Percentiles rank a stretch among this genome's conserved stretches.
phyloP scores from a whole-genome alignment of 495 filamentous ascomycete species.

The Neurospora cerealis region DNA sequence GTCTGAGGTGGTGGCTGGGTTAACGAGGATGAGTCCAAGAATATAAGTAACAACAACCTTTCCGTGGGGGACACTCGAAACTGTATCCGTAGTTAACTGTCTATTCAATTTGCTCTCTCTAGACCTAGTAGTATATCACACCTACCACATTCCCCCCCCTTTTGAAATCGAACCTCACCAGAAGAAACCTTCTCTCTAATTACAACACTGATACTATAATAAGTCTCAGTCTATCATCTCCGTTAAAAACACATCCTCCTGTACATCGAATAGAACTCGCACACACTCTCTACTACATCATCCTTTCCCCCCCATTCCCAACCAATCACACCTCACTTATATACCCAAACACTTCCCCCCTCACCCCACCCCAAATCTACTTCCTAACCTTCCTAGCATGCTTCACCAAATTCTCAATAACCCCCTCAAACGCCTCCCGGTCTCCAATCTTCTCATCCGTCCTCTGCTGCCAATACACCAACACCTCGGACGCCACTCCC shows the following conservation, averaged over 20 bases:
- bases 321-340: too few relatives aligned
- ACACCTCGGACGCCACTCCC: constrained; percentile 57
- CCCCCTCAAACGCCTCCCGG: constrained; percentile 91
- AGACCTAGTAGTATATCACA: neutral
- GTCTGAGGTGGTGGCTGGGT: too few relatives aligned
- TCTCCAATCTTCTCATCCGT: constrained; percentile 78
- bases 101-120: too few relatives aligned
- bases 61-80: too few relatives aligned
- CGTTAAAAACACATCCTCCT: neutral
- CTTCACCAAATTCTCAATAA: constrained; percentile 95
- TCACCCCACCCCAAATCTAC: too few relatives aligned
- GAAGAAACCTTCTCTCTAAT: neutral
- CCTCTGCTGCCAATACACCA: constrained; percentile 82
- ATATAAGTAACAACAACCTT: too few relatives aligned
- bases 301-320: too few relatives aligned
- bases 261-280: neutral
- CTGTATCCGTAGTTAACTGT: too few relatives aligned
- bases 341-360: too few relatives aligned
- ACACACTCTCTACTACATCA: neutral
- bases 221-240: neutral
- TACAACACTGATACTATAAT: neutral
- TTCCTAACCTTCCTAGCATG: constrained; percentile 86
- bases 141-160: neutral
- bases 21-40: too few relatives aligned
- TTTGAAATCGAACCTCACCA: too few relatives aligned